Conservation (phyloP, 371 early-diverging fungal genomes). For the Amoeboaphelidium protococcarum region DNA sequence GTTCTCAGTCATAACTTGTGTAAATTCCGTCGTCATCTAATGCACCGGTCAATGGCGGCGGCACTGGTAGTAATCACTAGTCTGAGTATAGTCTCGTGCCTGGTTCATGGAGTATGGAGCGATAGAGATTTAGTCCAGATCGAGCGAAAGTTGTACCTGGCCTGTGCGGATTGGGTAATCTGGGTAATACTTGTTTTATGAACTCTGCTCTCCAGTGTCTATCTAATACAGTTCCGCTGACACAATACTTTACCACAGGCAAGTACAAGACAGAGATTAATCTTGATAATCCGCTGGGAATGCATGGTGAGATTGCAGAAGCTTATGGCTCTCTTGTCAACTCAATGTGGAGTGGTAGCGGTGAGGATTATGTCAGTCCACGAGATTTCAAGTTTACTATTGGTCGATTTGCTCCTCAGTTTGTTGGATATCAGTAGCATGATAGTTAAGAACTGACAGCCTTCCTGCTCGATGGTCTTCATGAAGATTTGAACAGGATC, state of each 20-base stretch:
- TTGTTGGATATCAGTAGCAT: constrained; percentile 40
- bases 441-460: constrained; percentile 45
- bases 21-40: too few relatives aligned
- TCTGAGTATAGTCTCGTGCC: too few relatives aligned
- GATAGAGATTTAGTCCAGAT: not conserved
- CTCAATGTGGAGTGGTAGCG: constrained; percentile 37
- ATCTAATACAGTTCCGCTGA: constrained; percentile 30
- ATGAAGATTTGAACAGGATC: constrained; percentile 45
- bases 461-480: constrained; percentile 37
- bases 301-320: constrained; percentile 30
- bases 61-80: too few relatives aligned
- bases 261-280: constrained; percentile 19
- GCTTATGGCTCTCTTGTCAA: constrained; percentile 33
- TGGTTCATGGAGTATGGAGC: not conserved
- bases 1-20: too few relatives aligned
- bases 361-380: not conserved
- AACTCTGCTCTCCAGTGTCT: constrained; percentile 53
- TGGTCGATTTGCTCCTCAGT: constrained; percentile 29
- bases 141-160: constrained; percentile 9
- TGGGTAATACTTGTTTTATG: constrained; percentile 76
- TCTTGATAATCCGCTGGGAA: constrained; percentile 24
- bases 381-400: constrained; percentile 9
- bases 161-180: constrained; percentile 33
- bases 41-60: too few relatives aligned
- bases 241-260: constrained; percentile 21